Evolutionary conservation across 305 asterid genomes (phyloP), one percentile per base, ranked within the genome.

Genomic region (Fraxinus xanthoxyloides): DNA sequence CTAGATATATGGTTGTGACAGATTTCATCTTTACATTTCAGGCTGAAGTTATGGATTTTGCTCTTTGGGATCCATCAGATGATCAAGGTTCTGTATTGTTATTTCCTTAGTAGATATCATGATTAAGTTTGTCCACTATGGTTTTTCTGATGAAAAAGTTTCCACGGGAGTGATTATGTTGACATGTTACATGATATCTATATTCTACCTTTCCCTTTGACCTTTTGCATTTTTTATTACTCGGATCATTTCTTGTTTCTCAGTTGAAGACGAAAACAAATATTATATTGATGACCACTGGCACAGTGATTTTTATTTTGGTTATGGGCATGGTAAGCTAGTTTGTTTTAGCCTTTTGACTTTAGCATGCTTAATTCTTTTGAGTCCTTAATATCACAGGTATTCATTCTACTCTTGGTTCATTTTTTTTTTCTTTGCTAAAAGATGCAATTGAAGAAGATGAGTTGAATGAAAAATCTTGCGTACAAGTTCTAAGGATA

Each of bases 391-490:
- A 28, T 77, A 46, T 54, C 9, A 35, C 34, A 48, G 80, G 3
- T 26, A 51, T 59, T 43, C 69, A 76, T 67, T 75, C 70, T 31
- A 72, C 72, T 69, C 65, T 51, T 63, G 34, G 12, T 76, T 74
- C 40, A 32, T 9, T 28, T 79, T 32, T 79, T 32, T 24, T 63
- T 82, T 82, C 84, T 82, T 83, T 19, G 72, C 77, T 77, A 80
- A 26, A 82, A 91, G 95, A 93, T 85, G 72, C 81, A 78, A 81
- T 90, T 35, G 97, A 90, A 85, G 92, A 90, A 86, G 91, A 91
- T 77, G 91, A 87, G 26, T 81, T 89, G 87, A 92, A 93, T 82
- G 89, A 88, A 82, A 86, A 82, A 79, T 90, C 82, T 54, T 90
- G 93, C 77, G 17, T 85, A 40, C 89, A 90, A 89, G 97, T 89